A percentile compares a stretch with the other conserved stretches of the same genome.
These are phyloP conservation scores for Saturnispora bothae DNA, from an alignment of 805 yeast species.

Conservation along the genomic window DNA sequence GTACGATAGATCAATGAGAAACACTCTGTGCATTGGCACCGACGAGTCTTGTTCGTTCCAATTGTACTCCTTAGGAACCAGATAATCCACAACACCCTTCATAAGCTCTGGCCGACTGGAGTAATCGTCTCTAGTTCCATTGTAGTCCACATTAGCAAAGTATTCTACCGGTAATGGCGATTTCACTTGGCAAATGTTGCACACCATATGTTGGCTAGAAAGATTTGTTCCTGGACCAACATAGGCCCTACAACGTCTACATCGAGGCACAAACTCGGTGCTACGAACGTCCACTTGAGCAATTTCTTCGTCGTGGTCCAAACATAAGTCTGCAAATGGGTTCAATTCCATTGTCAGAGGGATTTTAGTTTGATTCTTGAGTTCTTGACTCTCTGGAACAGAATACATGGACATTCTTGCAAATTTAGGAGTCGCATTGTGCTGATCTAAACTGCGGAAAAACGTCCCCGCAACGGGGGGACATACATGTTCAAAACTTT, in stretches of 20 bases:
- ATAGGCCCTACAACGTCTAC: conserved; percentile 86
- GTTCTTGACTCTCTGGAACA: conserved; percentile 63
- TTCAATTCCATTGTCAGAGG: conserved; percentile 76
- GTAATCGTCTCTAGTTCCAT: conserved; percentile 55
- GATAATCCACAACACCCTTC: conserved; percentile 75
- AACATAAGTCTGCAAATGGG: conserved; percentile 63
- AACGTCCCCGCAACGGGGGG: conserved; percentile 80
- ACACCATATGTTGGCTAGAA: conserved; percentile 53
- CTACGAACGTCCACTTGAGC: conserved; percentile 56
- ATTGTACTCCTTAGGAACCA: conserved; percentile 68
- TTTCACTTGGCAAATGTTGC: conserved; percentile 81
- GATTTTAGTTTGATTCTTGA: conserved; percentile 57
- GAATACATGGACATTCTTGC: conserved; percentile 73
- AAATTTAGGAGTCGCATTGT: conserved; percentile 71
- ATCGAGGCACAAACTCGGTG: conserved; percentile 68
- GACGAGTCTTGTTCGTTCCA: conserved; percentile 20
- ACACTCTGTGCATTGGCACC: conserved; percentile 24
- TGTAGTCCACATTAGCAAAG: conserved; percentile 46
- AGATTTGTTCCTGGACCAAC: conserved; percentile 75
- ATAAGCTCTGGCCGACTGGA: conserved; percentile 63
- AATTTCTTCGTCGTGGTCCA: conserved; percentile 34
- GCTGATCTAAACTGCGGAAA: conserved; percentile 67
- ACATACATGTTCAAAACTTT: conserved; percentile 63
- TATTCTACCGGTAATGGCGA: conserved; percentile 62
- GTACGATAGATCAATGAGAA: conserved; percentile 64